Conservation (phyloP, 1,284 basidiomycete species). For the Caloboletus firmus region DNA sequence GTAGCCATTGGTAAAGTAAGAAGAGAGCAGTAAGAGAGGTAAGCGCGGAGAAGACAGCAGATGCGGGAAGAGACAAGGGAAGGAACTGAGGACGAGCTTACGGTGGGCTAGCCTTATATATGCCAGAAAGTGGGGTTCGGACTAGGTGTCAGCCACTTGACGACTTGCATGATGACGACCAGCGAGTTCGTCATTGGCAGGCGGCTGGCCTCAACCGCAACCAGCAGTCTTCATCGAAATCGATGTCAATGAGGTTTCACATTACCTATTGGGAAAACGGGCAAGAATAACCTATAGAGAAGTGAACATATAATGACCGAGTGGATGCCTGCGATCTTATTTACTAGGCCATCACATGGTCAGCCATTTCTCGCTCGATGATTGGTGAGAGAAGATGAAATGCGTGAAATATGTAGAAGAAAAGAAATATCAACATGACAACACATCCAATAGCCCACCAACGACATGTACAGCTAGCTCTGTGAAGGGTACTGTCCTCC, state of each 20-base stretch:
- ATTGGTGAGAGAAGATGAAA: slow-evolving; percentile 3
- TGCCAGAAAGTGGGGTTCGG: slow-evolving; percentile 5
- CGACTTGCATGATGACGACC: not conserved
- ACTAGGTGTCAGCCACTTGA: slow-evolving; percentile 1
- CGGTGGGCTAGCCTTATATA: slow-evolving; percentile 9
- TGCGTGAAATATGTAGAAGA: slow-evolving; percentile 3
- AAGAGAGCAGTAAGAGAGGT: not conserved
- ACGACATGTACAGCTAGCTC: slow-evolving; percentile 21
- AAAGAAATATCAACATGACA: slow-evolving; percentile 10
- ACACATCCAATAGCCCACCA: slow-evolving; percentile 17
- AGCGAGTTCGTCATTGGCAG: not conserved
- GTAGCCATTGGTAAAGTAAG: slow-evolving; percentile 9
- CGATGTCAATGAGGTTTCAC: not conserved
- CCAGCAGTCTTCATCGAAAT: not conserved
- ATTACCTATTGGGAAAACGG: not conserved
- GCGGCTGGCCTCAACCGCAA: not conserved
- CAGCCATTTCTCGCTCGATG: slow-evolving; percentile 7
- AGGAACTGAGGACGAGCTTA: slow-evolving; percentile 1
- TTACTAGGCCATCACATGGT: not conserved
- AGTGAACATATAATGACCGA: not conserved
- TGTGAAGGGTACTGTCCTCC: slow-evolving; percentile 34
- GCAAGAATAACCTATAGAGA: not conserved
- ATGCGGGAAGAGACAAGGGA: not conserved
- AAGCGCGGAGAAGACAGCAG: not conserved
- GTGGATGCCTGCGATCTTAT: not conserved